Base-by-base conservation (phyloP, 2,329 filamentous ascomycete genomes). In the Beauveria scarabaeidicola region DNA sequence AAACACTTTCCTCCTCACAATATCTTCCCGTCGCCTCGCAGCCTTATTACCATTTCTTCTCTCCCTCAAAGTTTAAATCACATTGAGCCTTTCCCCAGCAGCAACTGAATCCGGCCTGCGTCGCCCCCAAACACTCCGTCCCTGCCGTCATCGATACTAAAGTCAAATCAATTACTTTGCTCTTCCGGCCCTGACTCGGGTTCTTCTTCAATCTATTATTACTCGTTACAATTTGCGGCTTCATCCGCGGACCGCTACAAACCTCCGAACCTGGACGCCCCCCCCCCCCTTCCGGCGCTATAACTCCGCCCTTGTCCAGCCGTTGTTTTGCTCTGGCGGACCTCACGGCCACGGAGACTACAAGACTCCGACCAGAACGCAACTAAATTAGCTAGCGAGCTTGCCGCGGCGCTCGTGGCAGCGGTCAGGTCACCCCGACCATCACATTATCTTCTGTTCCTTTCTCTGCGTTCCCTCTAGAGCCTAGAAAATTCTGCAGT, bases 281-380 rank as follows among this genome's bases (percentile, higher is more conserved):
- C 3, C 29, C 32, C 32, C 3, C 29, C 44, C 19, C 29, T 36
- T 36, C 5, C 21, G 23, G 15, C 21, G 40, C 54, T 17, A 46
- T 41, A 50, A 47, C 27, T 56, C 41, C 53, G 53, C 53, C 41
- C 27, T 36, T 23, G 27, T 53, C n/a, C 38, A 54, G 41, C 17
- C n/a, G n/a, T 57, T 29, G 32, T 43, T 43, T 48, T 57, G 44
- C 23, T 41, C 44, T 57, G 43, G 54, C 54, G 44, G 44, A 57
- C 32, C 54, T 41, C 29, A 48, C 54, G 44, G 54, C 54, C 13
- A 57, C 54, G 54, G 54, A 50, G 54, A 57, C 44, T 50, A 57
- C 15, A 17, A 57, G 54, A 57, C 54, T 36, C 53, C 43, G 53
- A 47, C 46, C 41, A 21, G 52, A 29, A 54, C 29, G 10, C 52